Conservation (phyloP, 192 early-diverging fungal genomes). For the Umbelopsis vinacea region DNA sequence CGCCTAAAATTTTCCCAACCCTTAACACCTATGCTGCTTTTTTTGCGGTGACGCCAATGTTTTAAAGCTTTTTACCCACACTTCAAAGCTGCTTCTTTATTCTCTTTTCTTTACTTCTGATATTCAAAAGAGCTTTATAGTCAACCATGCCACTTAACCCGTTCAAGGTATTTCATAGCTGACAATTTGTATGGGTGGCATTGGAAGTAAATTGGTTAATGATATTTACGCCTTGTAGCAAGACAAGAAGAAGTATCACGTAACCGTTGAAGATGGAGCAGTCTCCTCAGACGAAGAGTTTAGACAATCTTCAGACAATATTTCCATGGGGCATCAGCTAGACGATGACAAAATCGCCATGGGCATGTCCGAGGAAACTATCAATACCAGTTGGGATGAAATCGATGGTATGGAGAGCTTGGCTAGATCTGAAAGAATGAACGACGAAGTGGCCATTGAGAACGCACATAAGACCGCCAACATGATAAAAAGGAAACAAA, state of each 20-base stretch:
- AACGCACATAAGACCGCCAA: slow-evolving; percentile 10
- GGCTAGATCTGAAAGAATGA: not conserved
- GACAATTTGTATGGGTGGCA: too few relatives aligned
- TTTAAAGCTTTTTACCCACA: too few relatives aligned
- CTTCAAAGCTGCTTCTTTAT: too few relatives aligned
- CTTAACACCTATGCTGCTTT: too few relatives aligned
- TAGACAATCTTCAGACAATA: slow-evolving; percentile 13
- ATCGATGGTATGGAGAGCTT: slow-evolving; percentile 4
- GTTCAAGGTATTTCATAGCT: not conserved
- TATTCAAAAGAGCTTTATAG: too few relatives aligned
- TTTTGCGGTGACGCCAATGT: too few relatives aligned
- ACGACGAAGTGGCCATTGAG: slow-evolving; percentile 3
- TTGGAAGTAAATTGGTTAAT: too few relatives aligned
- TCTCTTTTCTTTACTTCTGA: too few relatives aligned
- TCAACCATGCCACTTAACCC: slow-evolving; percentile 2
- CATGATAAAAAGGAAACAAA: slow-evolving; percentile 6
- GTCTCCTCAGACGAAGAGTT: slow-evolving; percentile 12
- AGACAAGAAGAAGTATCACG: slow-evolving; percentile 18
- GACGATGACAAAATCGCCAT: slow-evolving; percentile 20
- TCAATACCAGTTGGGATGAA: not conserved
- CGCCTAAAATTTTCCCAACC: too few relatives aligned
- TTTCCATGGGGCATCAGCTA: slow-evolving; percentile 9
- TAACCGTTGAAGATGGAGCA: slow-evolving; percentile 14
- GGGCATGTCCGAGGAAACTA: slow-evolving; percentile 12
- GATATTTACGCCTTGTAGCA: not conserved